These are phyloP conservation scores for Verticillium zaregamsianum DNA, from an alignment of 2,329 filamentous ascomycete genomes.

Conservation along the genomic window DNA sequence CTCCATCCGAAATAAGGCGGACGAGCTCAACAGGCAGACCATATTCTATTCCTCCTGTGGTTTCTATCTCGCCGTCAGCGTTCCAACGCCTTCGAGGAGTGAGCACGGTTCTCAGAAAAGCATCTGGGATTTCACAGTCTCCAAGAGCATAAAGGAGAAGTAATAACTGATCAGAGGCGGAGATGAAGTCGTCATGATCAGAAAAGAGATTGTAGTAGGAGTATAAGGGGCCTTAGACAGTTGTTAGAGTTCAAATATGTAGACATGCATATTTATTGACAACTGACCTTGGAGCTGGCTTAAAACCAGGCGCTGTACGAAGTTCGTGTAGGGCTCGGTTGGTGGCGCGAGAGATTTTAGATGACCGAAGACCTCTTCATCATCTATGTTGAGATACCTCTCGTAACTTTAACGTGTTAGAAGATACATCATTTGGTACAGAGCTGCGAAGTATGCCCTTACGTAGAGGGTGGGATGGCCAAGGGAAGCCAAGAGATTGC, in stretches of 20 bases:
- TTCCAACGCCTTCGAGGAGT: too few relatives aligned
- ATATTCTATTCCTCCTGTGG: too few relatives aligned
- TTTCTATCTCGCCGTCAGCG: too few relatives aligned
- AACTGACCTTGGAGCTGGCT: too few relatives aligned
- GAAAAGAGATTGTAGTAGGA: constrained; percentile 18
- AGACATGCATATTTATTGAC: too few relatives aligned
- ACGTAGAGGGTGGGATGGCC: constrained; percentile 27
- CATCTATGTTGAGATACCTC: constrained; percentile 28
- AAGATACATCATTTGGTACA: background rate
- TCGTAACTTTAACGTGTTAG: constrained; percentile 21
- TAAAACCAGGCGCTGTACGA: background rate
- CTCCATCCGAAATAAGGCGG: too few relatives aligned
- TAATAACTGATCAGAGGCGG: constrained; percentile 17
- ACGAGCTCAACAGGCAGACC: too few relatives aligned
- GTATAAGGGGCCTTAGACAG: background rate
- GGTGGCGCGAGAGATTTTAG: constrained; percentile 14
- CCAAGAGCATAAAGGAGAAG: constrained; percentile 18
- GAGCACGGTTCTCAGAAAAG: too few relatives aligned
- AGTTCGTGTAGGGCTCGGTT: constrained; percentile 10
- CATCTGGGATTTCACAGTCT: too few relatives aligned
- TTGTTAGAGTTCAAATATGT: constrained; percentile 17
- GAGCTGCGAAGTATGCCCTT: constrained; percentile 4
- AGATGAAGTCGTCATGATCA: constrained; percentile 20
- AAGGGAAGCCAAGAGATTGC: constrained; percentile 26
- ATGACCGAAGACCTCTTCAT: constrained; percentile 24